phyloP scores from a whole-genome alignment of 306 rosid genomes.

The Dicorynia guianensis region DNA sequence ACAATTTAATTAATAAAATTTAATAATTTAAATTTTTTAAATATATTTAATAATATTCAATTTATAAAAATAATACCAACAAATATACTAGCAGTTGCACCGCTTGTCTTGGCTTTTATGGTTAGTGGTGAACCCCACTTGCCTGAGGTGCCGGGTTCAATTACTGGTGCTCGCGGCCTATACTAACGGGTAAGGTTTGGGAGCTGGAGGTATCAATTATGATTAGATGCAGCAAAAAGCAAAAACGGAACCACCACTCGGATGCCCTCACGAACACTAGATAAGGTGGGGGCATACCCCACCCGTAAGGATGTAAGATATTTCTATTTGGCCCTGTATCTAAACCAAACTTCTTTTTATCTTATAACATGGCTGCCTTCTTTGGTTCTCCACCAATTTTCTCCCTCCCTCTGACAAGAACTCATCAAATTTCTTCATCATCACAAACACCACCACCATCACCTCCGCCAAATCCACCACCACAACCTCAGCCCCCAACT shows the following conservation, averaged over 20 bases:
- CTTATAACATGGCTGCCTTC: conserved; percentile 73
- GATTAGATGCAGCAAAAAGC: conserved; percentile 32
- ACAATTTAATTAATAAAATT: too few species aligned
- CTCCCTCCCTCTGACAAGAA: conserved; percentile 71
- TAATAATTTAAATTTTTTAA: too few species aligned
- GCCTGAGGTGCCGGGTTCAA: too few species aligned
- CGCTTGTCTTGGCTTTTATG: too few species aligned
- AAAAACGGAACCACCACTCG: background rate
- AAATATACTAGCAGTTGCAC: too few species aligned
- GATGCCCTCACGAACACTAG: conserved; percentile 27
- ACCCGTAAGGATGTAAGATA: conserved; percentile 14
- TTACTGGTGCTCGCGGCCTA: too few species aligned
- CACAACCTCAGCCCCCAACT: conserved; percentile 55
- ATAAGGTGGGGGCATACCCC: conserved; percentile 56
- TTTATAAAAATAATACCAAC: too few species aligned
- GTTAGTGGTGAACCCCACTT: too few species aligned
- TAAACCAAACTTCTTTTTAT: conserved; percentile 29
- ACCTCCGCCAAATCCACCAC: conserved; percentile 52
- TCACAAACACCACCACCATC: conserved; percentile 66
- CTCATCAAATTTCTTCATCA: conserved; percentile 64
- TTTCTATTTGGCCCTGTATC: conserved; percentile 25
- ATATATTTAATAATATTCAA: too few species aligned
- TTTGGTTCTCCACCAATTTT: conserved; percentile 72
- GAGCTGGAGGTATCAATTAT: background rate
- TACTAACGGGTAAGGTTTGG: conserved; percentile 2